A percentile compares a stretch with the other conserved stretches of the same genome.
Conservation (phyloP, 495 filamentous ascomycete species). For the Beverwykella pulmonaria region DNA sequence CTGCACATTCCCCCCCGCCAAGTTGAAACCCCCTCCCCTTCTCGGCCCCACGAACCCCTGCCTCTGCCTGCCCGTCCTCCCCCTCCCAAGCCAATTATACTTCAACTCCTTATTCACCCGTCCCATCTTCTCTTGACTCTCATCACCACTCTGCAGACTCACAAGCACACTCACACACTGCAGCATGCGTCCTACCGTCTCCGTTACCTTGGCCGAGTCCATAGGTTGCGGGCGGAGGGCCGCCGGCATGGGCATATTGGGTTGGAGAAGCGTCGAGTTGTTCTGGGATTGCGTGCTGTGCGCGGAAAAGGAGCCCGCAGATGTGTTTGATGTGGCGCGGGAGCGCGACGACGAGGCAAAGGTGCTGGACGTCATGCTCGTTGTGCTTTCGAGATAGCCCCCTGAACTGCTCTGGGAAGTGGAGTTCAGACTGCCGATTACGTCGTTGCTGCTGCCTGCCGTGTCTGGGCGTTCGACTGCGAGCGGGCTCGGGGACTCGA, state of each 20-base stretch:
- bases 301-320: slow-evolving; percentile 57
- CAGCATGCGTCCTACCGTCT: slow-evolving; percentile 92
- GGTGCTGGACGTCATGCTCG: slow-evolving; percentile 48
- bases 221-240: slow-evolving; percentile 43
- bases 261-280: slow-evolving; percentile 5
- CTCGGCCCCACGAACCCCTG: slow-evolving; percentile 82
- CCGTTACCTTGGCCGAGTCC: slow-evolving; percentile 84
- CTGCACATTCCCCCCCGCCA: background rate
- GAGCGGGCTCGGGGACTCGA: slow-evolving; percentile 33
- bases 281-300: slow-evolving; percentile 52
- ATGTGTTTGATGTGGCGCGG: slow-evolving; percentile 86
- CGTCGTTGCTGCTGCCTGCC: slow-evolving; percentile 15
- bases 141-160: slow-evolving; percentile 70
- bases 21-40: slow-evolving; percentile 26
- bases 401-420: slow-evolving; percentile 21
- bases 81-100: slow-evolving; percentile 92
- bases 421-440: background rate
- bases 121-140: slow-evolving; percentile 78
- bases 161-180: slow-evolving; percentile 93
- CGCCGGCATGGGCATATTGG: slow-evolving; percentile 15
- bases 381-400: slow-evolving; percentile 58
- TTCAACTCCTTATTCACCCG: slow-evolving; percentile 82
- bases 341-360: slow-evolving; percentile 32
- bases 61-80: slow-evolving; percentile 84
- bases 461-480: slow-evolving; percentile 52